Evolutionary conservation across 2,329 filamentous ascomycete species (phyloP).

Genomic region (Albophoma yamanashiensis): DNA sequence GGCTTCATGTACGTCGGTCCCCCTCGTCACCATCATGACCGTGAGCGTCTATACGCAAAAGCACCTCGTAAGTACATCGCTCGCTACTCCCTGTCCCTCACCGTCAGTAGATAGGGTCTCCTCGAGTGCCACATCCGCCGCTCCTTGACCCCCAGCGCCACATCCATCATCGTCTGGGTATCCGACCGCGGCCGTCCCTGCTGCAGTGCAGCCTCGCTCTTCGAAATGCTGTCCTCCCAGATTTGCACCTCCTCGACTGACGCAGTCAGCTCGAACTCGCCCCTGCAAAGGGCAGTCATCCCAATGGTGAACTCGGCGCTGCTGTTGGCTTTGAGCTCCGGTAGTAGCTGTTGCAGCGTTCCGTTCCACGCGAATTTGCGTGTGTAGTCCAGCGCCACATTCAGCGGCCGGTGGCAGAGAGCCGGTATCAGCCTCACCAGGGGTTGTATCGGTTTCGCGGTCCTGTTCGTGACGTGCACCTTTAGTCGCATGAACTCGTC

Average conservation of each 20-base stretch:
- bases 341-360: constrained; percentile 64
- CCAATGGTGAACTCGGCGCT: constrained; percentile 55
- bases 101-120: constrained; percentile 43
- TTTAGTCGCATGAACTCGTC: constrained; percentile 55
- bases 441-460: constrained; percentile 53
- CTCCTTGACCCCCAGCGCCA: constrained; percentile 47
- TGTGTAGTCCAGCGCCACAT: constrained; percentile 68
- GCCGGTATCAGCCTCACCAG: constrained; percentile 68
- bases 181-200: constrained; percentile 33
- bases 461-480: constrained; percentile 67
- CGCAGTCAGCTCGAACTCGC: constrained; percentile 72
- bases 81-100: constrained; percentile 13
- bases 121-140: constrained; percentile 55
- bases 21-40: background rate
- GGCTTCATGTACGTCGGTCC: background rate
- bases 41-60: background rate
- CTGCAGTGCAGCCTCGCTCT: constrained; percentile 11
- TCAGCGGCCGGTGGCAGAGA: constrained; percentile 60
- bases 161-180: constrained; percentile 47
- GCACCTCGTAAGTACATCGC: background rate
- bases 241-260: constrained; percentile 70
- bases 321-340: constrained; percentile 47
- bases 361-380: constrained; percentile 81
- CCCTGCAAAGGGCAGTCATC: constrained; percentile 64
- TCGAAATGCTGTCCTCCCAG: constrained; percentile 23